Evolutionary conservation across 352 stramenopile species (phyloP).

Genomic region (Globisporangium polare): DNA sequence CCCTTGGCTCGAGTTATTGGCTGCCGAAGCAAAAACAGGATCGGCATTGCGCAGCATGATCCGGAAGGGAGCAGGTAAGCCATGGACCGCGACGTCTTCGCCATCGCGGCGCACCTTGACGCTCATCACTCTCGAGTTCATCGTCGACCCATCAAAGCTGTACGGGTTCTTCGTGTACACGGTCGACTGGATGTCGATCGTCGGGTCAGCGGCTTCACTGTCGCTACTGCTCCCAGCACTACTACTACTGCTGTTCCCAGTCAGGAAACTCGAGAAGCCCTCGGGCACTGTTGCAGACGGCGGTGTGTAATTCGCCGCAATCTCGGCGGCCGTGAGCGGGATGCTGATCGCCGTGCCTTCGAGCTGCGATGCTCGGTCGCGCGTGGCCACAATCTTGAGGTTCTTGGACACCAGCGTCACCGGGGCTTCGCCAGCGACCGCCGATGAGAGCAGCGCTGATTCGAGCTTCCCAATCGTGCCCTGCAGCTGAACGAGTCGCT

Average conservation of each 20-base stretch:
- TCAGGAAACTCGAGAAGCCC: slow-evolving; percentile 39
- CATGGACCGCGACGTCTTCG: slow-evolving; percentile 29
- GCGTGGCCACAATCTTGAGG: slow-evolving; percentile 40
- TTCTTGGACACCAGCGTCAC: slow-evolving; percentile 65
- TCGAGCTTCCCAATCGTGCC: slow-evolving; percentile 55
- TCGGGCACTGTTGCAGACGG: slow-evolving; percentile 45
- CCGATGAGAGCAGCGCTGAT: slow-evolving; percentile 30
- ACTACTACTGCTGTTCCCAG: slow-evolving; percentile 14
- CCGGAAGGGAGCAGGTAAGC: slow-evolving; percentile 36
- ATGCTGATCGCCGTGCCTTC: slow-evolving; percentile 32
- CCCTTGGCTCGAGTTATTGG: slow-evolving; percentile 8
- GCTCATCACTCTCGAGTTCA: slow-evolving; percentile 64
- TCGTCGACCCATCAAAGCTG: slow-evolving; percentile 33
- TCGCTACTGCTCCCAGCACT: slow-evolving; percentile 15
- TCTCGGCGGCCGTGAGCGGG: slow-evolving; percentile 36
- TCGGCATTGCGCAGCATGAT: slow-evolving; percentile 54
- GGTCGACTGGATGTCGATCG: slow-evolving; percentile 58
- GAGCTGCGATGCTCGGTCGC: slow-evolving; percentile 41
- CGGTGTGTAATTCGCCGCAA: slow-evolving; percentile 46
- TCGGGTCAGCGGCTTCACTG: slow-evolving; percentile 24
- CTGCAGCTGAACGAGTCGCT: slow-evolving; percentile 30
- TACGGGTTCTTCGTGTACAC: slow-evolving; percentile 68
- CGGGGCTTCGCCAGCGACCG: slow-evolving; percentile 43
- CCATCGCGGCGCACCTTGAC: slow-evolving; percentile 41
- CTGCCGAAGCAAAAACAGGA: slow-evolving; percentile 18